Evolutionary conservation across 2,329 filamentous ascomycete species (phyloP).

Genomic region (Aspergillus sp.): DNA sequence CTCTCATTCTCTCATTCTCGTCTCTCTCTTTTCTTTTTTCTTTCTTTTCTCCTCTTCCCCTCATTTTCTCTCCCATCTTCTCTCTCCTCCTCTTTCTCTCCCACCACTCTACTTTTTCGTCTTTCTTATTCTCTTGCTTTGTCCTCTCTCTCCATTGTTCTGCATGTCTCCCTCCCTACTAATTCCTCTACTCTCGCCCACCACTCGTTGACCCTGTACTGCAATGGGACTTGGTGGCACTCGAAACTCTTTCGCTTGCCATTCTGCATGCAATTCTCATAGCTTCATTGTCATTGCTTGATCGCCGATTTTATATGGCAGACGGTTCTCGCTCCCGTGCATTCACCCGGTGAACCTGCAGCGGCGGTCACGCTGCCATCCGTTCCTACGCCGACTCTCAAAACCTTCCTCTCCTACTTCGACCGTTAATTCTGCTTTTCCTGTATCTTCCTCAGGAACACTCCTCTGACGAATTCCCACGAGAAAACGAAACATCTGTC

Average conservation of each 20-base stretch:
- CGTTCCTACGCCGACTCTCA: conserved; percentile 19
- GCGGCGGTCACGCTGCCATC: conserved; percentile 31
- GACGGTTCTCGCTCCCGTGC: conserved; percentile 23
- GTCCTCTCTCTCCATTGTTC: conserved; percentile 8
- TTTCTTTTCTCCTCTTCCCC: conserved; percentile 7
- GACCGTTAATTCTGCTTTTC: conserved; percentile 3
- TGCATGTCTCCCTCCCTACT: conserved; percentile 2
- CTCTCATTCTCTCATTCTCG: conserved; percentile 1
- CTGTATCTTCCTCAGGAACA: conserved; percentile 4
- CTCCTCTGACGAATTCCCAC: not conserved
- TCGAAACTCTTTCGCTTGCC: conserved; percentile 8
- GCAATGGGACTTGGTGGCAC: conserved; percentile 15
- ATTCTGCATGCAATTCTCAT: conserved; percentile 13
- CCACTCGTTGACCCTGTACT: conserved; percentile 7
- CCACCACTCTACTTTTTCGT: conserved; percentile 16
- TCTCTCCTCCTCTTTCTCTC: conserved; percentile 13
- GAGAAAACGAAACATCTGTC: not conserved
- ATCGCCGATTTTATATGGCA: conserved; percentile 22
- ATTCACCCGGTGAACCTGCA: conserved; percentile 34
- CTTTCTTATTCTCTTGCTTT: conserved; percentile 10
- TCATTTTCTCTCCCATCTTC: conserved; percentile 6
- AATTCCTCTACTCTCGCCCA: conserved; percentile 2
- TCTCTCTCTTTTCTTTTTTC: conserved; percentile 12
- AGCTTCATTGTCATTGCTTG: conserved; percentile 13
- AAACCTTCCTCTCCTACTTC: conserved; percentile 11